Evolutionary conservation across 768 basidiomycete species (phyloP).

Genomic region (Lactifluus subvellereus): DNA sequence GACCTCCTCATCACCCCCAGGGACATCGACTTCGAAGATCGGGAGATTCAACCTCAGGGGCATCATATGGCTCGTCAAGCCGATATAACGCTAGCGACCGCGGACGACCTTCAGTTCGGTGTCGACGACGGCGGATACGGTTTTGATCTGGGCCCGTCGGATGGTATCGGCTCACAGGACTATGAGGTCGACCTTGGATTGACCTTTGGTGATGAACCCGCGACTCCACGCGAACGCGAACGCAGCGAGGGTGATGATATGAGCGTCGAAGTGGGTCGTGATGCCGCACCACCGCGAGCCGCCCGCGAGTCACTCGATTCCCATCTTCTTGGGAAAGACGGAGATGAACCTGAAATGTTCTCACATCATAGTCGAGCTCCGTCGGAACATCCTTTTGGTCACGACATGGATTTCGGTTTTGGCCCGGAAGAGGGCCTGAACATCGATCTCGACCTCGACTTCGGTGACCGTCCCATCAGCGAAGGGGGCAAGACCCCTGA

Average conservation of each 20-base stretch:
- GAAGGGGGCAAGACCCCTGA: slow-evolving; percentile 51
- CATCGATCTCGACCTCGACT: slow-evolving; percentile 65
- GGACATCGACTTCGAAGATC: slow-evolving; percentile 75
- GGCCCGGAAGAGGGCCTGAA: slow-evolving; percentile 41
- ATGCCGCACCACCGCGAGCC: slow-evolving; percentile 46
- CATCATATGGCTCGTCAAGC: slow-evolving; percentile 80
- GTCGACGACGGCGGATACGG: slow-evolving; percentile 51
- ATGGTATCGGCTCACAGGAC: slow-evolving; percentile 84
- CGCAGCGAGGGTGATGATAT: slow-evolving; percentile 45
- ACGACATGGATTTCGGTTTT: slow-evolving; percentile 47
- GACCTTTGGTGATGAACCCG: slow-evolving; percentile 55
- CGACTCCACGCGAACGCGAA: slow-evolving; percentile 22
- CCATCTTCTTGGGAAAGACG: slow-evolving; percentile 48
- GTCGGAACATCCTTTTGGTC: slow-evolving; percentile 61
- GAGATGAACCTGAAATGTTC: slow-evolving; percentile 56
- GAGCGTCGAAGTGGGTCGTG: slow-evolving; percentile 74
- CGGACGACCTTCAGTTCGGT: slow-evolving; percentile 67
- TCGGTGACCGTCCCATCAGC: slow-evolving; percentile 50
- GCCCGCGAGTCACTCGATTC: slow-evolving; percentile 56
- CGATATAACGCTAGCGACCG: slow-evolving; percentile 81
- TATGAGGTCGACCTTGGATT: slow-evolving; percentile 74
- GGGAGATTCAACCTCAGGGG: slow-evolving; percentile 57
- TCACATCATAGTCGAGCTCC: slow-evolving; percentile 57
- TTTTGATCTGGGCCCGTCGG: slow-evolving; percentile 74
- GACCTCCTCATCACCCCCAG: slow-evolving; percentile 35